phyloP scores from a whole-genome alignment of 2,329 filamentous ascomycete genomes.

The Alternaria sp. region DNA sequence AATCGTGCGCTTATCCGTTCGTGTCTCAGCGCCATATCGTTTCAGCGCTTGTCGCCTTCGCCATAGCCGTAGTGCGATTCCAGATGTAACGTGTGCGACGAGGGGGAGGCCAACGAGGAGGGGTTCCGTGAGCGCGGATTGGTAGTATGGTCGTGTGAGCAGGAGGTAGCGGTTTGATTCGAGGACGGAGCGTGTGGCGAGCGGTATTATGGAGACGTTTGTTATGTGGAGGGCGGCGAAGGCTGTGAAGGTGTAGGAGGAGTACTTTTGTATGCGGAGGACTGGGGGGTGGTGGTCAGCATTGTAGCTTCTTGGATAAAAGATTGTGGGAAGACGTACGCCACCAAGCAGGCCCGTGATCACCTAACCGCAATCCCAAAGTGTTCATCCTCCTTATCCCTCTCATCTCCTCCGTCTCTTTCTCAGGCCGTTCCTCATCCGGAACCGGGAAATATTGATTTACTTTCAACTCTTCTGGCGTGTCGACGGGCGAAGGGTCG shows the following conservation, averaged over 20 bases:
- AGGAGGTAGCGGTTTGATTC: slow-evolving; percentile 83
- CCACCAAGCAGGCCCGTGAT: slow-evolving; percentile 77
- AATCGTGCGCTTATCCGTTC: slow-evolving; percentile 55
- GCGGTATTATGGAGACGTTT: slow-evolving; percentile 54
- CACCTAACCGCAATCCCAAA: slow-evolving; percentile 63
- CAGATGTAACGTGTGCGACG: slow-evolving; percentile 75
- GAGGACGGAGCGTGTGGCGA: slow-evolving; percentile 60
- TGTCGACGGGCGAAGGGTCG: slow-evolving; percentile 80
- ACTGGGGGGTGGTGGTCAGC: slow-evolving; percentile 56
- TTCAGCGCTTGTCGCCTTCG: slow-evolving; percentile 72
- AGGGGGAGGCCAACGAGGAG: slow-evolving; percentile 79
- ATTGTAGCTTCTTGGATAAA: background rate
- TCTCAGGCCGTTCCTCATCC: slow-evolving; percentile 13
- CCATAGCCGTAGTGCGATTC: slow-evolving; percentile 77
- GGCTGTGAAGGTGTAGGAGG: slow-evolving; percentile 67
- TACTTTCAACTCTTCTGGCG: slow-evolving; percentile 55
- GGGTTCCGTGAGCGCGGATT: slow-evolving; percentile 77
- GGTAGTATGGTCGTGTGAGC: slow-evolving; percentile 90
- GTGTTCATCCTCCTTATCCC: slow-evolving; percentile 35
- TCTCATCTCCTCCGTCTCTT: slow-evolving; percentile 14
- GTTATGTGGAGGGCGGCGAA: slow-evolving; percentile 52
- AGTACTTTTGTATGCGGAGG: slow-evolving; percentile 81
- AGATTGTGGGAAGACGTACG: slow-evolving; percentile 58
- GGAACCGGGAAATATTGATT: slow-evolving; percentile 55
- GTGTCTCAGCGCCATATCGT: slow-evolving; percentile 75